Conservation (phyloP, 345 rosid species). For the Erucastrum elatum region DNA sequence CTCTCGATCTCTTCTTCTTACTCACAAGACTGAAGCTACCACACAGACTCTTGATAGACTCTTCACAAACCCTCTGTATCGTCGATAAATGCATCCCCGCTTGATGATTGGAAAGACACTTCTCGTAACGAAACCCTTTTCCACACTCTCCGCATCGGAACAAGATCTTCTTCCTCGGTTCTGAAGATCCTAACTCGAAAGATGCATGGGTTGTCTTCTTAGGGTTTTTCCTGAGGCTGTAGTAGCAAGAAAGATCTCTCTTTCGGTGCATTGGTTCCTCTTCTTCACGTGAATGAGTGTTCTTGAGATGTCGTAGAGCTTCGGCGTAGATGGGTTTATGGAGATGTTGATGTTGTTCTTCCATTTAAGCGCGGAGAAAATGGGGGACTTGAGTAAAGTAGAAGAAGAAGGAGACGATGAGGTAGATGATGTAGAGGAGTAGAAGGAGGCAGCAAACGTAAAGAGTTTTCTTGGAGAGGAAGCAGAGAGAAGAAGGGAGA, state of each 20-base stretch:
- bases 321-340: constrained; percentile 42
- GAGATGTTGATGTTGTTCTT: constrained; percentile 37
- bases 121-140: constrained; percentile 45
- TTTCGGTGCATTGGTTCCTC: constrained; percentile 11
- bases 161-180: constrained; percentile 42
- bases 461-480: constrained; percentile 28
- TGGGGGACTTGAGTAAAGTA: constrained; percentile 6
- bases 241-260: constrained; percentile 38
- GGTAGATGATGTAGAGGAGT: constrained; percentile 9
- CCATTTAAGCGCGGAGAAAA: constrained; percentile 11
- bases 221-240: constrained; percentile 61
- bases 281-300: constrained; percentile 37
- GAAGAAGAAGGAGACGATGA: constrained; percentile 11
- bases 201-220: constrained; percentile 68
- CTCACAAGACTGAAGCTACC: constrained; percentile 30
- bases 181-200: constrained; percentile 39
- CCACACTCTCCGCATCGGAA: constrained; percentile 51
- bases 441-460: constrained; percentile 2
- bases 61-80: constrained; percentile 29
- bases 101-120: constrained; percentile 36
- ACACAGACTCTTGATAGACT: constrained; percentile 30
- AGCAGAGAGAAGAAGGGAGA: constrained; percentile 2
- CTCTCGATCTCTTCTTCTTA: constrained; percentile 56
- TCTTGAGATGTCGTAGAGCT: constrained; percentile 42
- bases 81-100: constrained; percentile 16